A percentile compares a stretch with the other conserved stretches of the same genome.
phyloP scores from a whole-genome alignment of 148 eudicot species.

The Camellia lanceoleosa region DNA sequence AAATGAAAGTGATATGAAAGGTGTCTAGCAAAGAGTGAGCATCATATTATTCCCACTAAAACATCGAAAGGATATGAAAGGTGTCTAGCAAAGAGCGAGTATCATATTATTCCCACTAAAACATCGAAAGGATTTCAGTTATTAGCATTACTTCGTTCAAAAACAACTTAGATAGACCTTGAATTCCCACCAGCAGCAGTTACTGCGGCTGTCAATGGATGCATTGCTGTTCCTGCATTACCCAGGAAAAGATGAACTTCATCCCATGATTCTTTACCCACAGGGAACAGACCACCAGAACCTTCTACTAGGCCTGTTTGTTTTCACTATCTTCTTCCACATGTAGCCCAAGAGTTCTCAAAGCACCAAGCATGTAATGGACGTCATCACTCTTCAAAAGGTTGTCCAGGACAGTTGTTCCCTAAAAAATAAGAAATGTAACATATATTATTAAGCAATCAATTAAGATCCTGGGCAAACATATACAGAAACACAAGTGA shows the following conservation, averaged over 20 bases:
- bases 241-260: slow-evolving; percentile 89
- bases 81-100: too few relatives aligned
- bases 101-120: background rate
- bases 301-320: slow-evolving; percentile 84
- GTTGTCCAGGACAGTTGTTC: slow-evolving; percentile 89
- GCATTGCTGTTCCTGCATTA: slow-evolving; percentile 99
- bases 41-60: too few relatives aligned
- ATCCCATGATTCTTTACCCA: slow-evolving; percentile 53
- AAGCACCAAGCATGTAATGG: slow-evolving; percentile 94
- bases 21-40: background rate
- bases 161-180: slow-evolving; percentile 43
- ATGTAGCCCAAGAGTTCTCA: slow-evolving; percentile 82
- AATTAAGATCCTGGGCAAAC: background rate
- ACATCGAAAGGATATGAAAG: too few relatives aligned
- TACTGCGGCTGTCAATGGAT: slow-evolving; percentile 95
- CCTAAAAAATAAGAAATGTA: slow-evolving; percentile 39
- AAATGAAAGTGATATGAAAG: background rate
- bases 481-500: background rate
- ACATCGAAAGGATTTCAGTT: background rate
- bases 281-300: slow-evolving; percentile 85
- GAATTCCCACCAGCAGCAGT: slow-evolving; percentile 91
- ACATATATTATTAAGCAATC: background rate
- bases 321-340: slow-evolving; percentile 68
- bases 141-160: background rate
- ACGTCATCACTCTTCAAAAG: slow-evolving; percentile 89